Conservation (phyloP, 1,284 basidiomycete species). For the Microbotryomycetes sp. region DNA sequence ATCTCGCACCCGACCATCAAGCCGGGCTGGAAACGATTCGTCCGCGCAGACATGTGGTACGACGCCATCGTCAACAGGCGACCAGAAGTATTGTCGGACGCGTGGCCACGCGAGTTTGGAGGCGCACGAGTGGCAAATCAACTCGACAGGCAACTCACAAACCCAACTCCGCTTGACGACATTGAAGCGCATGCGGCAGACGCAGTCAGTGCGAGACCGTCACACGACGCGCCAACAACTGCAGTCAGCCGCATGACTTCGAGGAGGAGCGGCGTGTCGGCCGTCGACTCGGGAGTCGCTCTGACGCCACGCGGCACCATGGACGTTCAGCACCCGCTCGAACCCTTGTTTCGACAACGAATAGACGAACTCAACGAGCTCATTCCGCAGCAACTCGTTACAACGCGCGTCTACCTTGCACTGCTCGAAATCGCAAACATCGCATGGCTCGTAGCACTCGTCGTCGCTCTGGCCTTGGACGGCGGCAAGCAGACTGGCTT, state of each 20-base stretch:
- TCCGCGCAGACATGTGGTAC: conserved; percentile 1
- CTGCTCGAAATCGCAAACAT: conserved; percentile 14
- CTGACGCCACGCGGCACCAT: conserved; percentile 6
- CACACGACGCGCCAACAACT: not conserved
- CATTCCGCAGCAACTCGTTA: conserved; percentile 2
- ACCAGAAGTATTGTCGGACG: conserved; percentile 8
- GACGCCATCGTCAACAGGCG: conserved; percentile 1
- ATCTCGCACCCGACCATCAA: conserved; percentile 11
- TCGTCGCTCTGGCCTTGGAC: conserved; percentile 14
- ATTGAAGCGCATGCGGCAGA: not conserved
- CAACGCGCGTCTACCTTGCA: conserved; percentile 13
- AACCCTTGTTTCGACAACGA: conserved; percentile 11
- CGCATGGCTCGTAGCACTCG: conserved; percentile 15
- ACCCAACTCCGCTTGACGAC: not conserved
- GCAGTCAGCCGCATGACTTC: conserved; percentile 3
- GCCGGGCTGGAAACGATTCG: not conserved
- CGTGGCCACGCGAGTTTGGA: conserved; percentile 28
- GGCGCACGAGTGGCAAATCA: conserved; percentile 1
- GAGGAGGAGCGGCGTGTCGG: not conserved
- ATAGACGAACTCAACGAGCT: conserved; percentile 17
- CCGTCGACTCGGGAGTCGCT: conserved; percentile 20
- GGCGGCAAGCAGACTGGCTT: conserved; percentile 14
- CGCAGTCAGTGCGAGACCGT: not conserved
- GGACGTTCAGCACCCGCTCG: conserved; percentile 10
- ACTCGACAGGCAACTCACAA: not conserved